phyloP scores from a whole-genome alignment of 805 yeast species.

The Pichia rugopelliculosa region DNA sequence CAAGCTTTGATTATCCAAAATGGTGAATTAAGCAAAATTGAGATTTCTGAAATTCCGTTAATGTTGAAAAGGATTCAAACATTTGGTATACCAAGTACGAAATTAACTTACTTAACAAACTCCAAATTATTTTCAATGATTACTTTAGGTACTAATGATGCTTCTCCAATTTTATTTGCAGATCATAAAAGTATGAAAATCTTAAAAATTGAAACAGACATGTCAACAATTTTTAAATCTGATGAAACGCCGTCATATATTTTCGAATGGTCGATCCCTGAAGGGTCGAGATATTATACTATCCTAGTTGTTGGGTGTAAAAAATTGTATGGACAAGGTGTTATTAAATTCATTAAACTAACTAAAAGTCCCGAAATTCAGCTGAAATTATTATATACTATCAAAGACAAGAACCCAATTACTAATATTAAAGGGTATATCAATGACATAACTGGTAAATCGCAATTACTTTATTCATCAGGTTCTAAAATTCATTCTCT shows the following conservation, averaged over 20 bases:
- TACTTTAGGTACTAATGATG: background rate
- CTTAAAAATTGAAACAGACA: background rate
- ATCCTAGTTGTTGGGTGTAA: constrained; percentile 29
- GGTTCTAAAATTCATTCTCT: background rate
- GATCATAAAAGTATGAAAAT: constrained; percentile 1
- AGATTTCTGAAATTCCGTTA: background rate
- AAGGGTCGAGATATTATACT: background rate
- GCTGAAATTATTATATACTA: constrained; percentile 13
- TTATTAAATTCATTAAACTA: constrained; percentile 25
- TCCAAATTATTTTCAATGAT: background rate
- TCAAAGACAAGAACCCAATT: constrained; percentile 19
- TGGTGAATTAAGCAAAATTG: background rate
- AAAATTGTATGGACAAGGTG: constrained; percentile 14
- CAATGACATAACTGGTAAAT: background rate
- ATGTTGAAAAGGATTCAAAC: background rate
- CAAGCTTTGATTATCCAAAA: background rate
- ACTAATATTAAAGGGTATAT: constrained; percentile 11
- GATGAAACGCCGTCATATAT: background rate
- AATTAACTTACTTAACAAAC: background rate
- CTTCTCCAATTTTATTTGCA: background rate
- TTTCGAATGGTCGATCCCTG: background rate
- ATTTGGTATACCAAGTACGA: constrained; percentile 1
- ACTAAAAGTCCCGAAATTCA: constrained; percentile 13
- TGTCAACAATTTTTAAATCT: background rate
- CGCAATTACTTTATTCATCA: background rate